Base-by-base conservation (phyloP, 2,329 filamentous ascomycete genomes). In the Aspergillus fructus region DNA sequence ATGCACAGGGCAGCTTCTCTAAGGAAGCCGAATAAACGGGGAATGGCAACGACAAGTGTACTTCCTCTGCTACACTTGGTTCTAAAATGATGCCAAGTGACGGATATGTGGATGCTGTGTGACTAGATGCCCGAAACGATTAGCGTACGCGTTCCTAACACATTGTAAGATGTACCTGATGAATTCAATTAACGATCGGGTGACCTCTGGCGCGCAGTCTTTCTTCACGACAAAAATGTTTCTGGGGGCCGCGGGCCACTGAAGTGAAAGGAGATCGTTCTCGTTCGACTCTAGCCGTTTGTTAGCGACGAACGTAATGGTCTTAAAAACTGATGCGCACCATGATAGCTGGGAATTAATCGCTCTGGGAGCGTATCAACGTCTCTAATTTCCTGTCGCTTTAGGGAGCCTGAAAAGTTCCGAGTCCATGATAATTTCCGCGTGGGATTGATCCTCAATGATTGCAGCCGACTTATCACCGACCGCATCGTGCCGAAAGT, bases 31-130 rank as follows among this genome's bases (percentile, higher is more conserved):
- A 73, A 69, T 91, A 93, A 41, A 96, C 82, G 5, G 92, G 89
- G 62, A 92, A 92, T 4, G 85, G 74, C 5, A 97, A 79, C 2
- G 79, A 78, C 3, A 85, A 79, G 71, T 96, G 90, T 33, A 97
- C 78, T 59, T 87, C 82, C 5, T 82, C 72, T 3, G 93, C 92
- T 15, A 92, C 85, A 49, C 86, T 81, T 3, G 84, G 86, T 74
- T 97, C 94, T 64, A 97, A 87, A 11, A 97, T 85, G 49, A 97
- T 81, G 67, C 91, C 89, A 61, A 93, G 85, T 52, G 85, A 84
- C 1, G 91, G 88, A 73, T 97, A 97, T 58, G 91, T 90, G 60
- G 80, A 81, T 64, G 87, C 85, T 58, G 97, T 84, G 74, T 97
- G 89, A 65, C 84, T 88, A 62, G 0, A 48, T 5, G 24, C 23